These are phyloP conservation scores for Moricandia arvensis DNA, from an alignment of 345 rosid species.

Conservation along the genomic window DNA sequence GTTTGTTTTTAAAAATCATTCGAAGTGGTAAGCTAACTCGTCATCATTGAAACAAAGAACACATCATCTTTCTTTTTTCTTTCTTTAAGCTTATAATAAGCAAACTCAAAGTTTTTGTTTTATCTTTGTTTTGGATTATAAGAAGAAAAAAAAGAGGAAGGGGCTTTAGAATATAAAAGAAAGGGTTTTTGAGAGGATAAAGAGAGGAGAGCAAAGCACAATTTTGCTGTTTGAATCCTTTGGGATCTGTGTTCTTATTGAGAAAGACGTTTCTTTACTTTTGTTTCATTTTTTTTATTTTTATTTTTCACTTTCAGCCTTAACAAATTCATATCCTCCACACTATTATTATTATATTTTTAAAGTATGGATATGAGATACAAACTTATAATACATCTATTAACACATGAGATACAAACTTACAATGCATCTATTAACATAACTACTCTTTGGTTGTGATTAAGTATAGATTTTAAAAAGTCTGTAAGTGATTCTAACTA, in stretches of 20 bases:
- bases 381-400: too few species aligned
- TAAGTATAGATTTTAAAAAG: too few species aligned
- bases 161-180: slow-evolving; percentile 29
- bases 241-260: slow-evolving; percentile 86
- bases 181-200: slow-evolving; percentile 23
- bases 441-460: too few species aligned
- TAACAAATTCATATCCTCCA: slow-evolving; percentile 17
- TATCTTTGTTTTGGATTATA: slow-evolving; percentile 33
- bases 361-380: too few species aligned
- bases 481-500: too few species aligned
- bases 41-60: slow-evolving; percentile 60
- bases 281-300: slow-evolving; percentile 15
- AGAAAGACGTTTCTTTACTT: slow-evolving; percentile 75
- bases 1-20: not conserved
- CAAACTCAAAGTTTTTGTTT: slow-evolving; percentile 26
- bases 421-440: too few species aligned
- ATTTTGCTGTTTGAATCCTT: slow-evolving; percentile 65
- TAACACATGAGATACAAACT: too few species aligned
- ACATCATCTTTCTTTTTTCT: not conserved
- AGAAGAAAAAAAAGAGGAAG: slow-evolving; percentile 47
- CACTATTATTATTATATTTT: not conserved
- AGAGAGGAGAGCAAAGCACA: slow-evolving; percentile 44
- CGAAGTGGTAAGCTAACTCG: slow-evolving; percentile 28
- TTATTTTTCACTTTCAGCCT: slow-evolving; percentile 36
- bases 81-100: not conserved